phyloP scores from a whole-genome alignment of 306 rosid genomes.

The Prosopis cineraria region DNA sequence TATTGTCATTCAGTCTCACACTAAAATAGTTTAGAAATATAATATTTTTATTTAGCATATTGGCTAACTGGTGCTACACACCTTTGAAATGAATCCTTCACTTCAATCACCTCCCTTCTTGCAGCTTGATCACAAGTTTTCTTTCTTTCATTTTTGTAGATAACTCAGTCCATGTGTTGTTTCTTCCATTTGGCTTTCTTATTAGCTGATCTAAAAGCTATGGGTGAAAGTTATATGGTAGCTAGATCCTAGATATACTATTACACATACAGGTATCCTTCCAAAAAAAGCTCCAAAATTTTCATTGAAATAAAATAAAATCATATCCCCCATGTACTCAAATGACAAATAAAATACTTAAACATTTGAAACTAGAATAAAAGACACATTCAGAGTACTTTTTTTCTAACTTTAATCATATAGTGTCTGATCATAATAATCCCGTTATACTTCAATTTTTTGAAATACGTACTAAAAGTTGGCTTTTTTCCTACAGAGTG shows the following conservation, averaged over 20 bases:
- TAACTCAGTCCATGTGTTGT: background rate
- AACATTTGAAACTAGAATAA: background rate
- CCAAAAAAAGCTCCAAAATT: background rate
- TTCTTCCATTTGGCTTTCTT: background rate
- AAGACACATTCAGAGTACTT: background rate
- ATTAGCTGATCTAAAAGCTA: no score
- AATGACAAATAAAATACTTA: background rate
- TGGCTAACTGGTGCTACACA: no score
- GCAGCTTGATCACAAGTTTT: background rate
- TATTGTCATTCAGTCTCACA: background rate
- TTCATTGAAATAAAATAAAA: background rate
- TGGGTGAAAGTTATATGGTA: no score
- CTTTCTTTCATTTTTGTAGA: background rate
- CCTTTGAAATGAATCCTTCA: no score
- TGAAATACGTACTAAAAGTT: no score
- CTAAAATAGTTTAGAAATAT: no score
- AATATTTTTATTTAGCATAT: no score
- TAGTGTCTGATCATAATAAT: no score
- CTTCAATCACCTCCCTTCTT: background rate
- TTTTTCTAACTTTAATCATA: background rate
- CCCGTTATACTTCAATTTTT: no score
- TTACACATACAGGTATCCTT: no score
- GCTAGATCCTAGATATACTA: no score
- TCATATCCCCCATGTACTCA: background rate
- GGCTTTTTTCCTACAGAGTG: conserved; percentile 31